A percentile compares a stretch with the other conserved stretches of the same genome.
Evolutionary conservation across 2,329 filamentous ascomycete species (phyloP).

Genomic region (Diatrype stigma): DNA sequence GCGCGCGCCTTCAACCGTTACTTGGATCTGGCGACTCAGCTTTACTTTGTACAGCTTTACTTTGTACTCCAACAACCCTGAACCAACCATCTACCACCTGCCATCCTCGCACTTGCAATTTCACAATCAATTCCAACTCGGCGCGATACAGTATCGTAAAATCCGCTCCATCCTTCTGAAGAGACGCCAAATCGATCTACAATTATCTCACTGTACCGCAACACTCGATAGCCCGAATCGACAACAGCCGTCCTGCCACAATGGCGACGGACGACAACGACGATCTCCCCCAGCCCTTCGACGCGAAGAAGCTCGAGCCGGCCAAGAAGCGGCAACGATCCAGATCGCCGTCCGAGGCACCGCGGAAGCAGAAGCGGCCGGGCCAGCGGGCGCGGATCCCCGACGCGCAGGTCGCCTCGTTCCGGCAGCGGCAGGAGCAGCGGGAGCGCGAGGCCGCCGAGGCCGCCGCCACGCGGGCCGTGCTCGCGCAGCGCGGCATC

Average conservation of each 20-base stretch:
- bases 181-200: no score
- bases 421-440: slow-evolving; percentile 59
- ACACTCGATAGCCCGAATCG: no score
- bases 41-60: no score
- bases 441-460: slow-evolving; percentile 42
- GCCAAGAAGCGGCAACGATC: slow-evolving; percentile 56
- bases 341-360: slow-evolving; percentile 39
- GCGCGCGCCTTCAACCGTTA: no score
- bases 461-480: slow-evolving; percentile 33
- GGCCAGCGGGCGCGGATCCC: slow-evolving; percentile 64
- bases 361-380: slow-evolving; percentile 66
- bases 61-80: no score
- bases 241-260: slow-evolving; percentile 9
- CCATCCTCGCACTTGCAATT: no score
- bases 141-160: no score
- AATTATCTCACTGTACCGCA: no score
- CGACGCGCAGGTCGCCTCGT: slow-evolving; percentile 62
- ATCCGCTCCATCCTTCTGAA: no score
- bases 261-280: slow-evolving; percentile 35
- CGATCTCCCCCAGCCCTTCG: slow-evolving; percentile 56
- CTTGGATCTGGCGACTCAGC: no score
- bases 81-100: no score
- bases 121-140: no score
- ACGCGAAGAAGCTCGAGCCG: slow-evolving; percentile 53
- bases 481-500: slow-evolving; percentile 53